phyloP scores from a whole-genome alignment of 352 stramenopile genomes.

The Globisporangium heterothallicum region DNA sequence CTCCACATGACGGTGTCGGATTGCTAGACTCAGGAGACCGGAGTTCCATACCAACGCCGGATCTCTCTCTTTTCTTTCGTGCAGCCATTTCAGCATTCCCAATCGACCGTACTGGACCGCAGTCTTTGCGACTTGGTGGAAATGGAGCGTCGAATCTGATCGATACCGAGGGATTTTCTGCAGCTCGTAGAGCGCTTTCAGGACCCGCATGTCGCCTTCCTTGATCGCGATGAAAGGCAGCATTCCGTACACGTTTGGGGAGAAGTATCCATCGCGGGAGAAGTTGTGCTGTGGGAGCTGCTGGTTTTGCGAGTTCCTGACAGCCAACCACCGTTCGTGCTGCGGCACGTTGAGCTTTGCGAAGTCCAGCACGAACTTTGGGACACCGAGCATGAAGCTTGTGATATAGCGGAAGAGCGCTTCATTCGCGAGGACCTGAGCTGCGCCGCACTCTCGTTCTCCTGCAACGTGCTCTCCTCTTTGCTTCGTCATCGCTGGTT shows the following conservation, averaged over 20 bases:
- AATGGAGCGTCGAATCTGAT: conserved; percentile 2
- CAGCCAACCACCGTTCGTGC: too few species aligned
- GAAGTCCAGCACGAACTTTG: conserved; percentile 4
- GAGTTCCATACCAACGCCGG: neutral
- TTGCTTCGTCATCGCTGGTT: too few species aligned
- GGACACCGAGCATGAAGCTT: neutral
- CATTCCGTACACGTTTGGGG: conserved; percentile 1
- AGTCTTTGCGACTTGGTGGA: conserved; percentile 4
- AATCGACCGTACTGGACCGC: conserved; percentile 3
- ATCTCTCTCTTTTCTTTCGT: neutral
- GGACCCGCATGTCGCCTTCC: conserved; percentile 1
- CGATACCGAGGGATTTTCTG: neutral
- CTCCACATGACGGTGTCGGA: conserved; percentile 7
- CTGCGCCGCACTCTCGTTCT: neutral
- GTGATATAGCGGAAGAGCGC: conserved; percentile 3
- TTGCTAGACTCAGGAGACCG: conserved; percentile 1
- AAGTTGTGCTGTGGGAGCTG: too few species aligned
- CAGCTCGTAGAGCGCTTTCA: conserved; percentile 3
- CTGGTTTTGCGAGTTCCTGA: too few species aligned
- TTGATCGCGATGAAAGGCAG: conserved; percentile 9
- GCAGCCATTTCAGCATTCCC: conserved; percentile 3
- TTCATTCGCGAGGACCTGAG: conserved; percentile 5
- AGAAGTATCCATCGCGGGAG: too few species aligned
- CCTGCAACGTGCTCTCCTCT: too few species aligned
- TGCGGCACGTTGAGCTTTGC: neutral